These are phyloP conservation scores for Emergomyces orientalis DNA, from an alignment of 2,329 filamentous ascomycete species.

Conservation along the genomic window DNA sequence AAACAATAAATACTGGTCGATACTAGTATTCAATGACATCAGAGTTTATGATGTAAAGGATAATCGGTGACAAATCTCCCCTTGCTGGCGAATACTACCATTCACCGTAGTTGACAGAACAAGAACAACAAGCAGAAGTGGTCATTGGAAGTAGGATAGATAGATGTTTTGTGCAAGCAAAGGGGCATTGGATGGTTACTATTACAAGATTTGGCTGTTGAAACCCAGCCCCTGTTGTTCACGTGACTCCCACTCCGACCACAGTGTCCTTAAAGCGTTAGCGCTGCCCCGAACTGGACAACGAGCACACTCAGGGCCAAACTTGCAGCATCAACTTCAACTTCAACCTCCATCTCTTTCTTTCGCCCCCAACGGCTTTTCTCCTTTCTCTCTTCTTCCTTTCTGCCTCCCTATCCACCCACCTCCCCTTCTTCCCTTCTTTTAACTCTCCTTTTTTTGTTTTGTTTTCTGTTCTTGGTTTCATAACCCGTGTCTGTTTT, in stretches of 20 bases:
- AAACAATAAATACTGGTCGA: too few species aligned
- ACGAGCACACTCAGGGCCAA: slow-evolving; percentile 11
- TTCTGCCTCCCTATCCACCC: slow-evolving; percentile 15
- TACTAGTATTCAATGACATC: too few species aligned
- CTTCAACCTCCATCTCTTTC: slow-evolving; percentile 17
- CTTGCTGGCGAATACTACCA: background rate
- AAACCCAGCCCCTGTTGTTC: too few species aligned
- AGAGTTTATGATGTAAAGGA: too few species aligned
- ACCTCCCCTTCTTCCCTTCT: slow-evolving; percentile 20
- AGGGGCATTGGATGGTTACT: too few species aligned
- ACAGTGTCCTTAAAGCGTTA: slow-evolving; percentile 19
- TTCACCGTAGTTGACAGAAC: background rate
- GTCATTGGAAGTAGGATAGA: too few species aligned
- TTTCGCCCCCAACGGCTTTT: slow-evolving; percentile 16
- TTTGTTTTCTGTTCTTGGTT: slow-evolving; percentile 16
- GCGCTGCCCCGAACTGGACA: slow-evolving; percentile 13
- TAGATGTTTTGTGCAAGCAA: too few species aligned
- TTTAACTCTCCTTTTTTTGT: slow-evolving; percentile 21
- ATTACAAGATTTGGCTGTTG: too few species aligned
- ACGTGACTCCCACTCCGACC: slow-evolving; percentile 9
- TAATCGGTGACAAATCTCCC: too few species aligned
- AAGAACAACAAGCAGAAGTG: too few species aligned
- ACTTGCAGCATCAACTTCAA: slow-evolving; percentile 13
- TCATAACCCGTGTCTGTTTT: slow-evolving; percentile 24
- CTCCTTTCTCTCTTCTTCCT: slow-evolving; percentile 20